Evolutionary conservation across 805 yeast genomes (phyloP).

Genomic region (Pichia nakasei): DNA sequence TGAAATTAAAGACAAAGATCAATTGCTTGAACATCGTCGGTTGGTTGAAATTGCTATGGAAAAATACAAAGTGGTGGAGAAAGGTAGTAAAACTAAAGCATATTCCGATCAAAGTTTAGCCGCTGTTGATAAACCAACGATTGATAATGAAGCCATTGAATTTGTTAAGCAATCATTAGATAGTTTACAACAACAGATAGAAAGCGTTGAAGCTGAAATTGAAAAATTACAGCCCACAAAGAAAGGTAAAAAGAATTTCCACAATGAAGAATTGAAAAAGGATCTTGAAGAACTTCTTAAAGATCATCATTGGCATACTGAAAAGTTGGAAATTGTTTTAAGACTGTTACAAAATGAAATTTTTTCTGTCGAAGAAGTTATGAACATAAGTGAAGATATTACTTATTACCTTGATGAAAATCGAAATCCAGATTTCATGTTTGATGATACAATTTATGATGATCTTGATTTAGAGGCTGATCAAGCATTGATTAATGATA

Average conservation of each 20-base stretch:
- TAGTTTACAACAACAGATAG: constrained; percentile 73
- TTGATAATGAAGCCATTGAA: constrained; percentile 60
- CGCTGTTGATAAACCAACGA: constrained; percentile 49
- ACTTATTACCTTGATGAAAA: constrained; percentile 89
- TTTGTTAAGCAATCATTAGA: constrained; percentile 68
- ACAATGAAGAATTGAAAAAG: constrained; percentile 43
- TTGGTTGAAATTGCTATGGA: constrained; percentile 45
- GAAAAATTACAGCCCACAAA: constrained; percentile 41
- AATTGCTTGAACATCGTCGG: constrained; percentile 38
- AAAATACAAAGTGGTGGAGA: constrained; percentile 50
- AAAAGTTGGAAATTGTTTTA: constrained; percentile 67
- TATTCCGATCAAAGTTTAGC: constrained; percentile 50
- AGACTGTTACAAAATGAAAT: constrained; percentile 71
- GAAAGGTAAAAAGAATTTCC: constrained; percentile 36
- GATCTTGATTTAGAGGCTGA: constrained; percentile 61
- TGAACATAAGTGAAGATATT: constrained; percentile 78
- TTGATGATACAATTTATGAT: constrained; percentile 90
- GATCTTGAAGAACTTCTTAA: constrained; percentile 59
- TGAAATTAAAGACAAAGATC: constrained; percentile 38
- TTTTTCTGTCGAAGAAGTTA: constrained; percentile 66
- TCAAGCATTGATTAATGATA: constrained; percentile 24
- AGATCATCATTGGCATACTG: constrained; percentile 71
- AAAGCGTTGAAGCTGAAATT: constrained; percentile 63
- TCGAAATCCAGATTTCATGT: constrained; percentile 88
- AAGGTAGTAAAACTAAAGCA: constrained; percentile 47